These are phyloP conservation scores for Torulaspora microellipsoides DNA, from an alignment of 805 yeast genomes.

Conservation along the genomic window DNA sequence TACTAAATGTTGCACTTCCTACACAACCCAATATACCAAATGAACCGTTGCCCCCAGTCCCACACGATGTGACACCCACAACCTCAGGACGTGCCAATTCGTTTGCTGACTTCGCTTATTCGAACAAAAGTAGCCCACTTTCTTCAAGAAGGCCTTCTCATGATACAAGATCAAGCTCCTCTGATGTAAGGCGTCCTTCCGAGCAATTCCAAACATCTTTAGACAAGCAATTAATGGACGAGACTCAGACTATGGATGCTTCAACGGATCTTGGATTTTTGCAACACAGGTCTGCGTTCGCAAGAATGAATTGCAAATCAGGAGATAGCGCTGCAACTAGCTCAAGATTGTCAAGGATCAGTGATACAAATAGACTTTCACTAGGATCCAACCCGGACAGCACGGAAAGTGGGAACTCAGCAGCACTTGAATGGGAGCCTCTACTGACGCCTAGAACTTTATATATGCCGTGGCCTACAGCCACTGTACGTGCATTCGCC, in stretches of 20 bases:
- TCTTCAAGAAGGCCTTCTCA: conserved; percentile 29
- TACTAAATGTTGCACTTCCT: conserved; percentile 41
- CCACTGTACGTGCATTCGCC: conserved; percentile 58
- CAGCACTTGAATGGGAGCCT: conserved; percentile 46
- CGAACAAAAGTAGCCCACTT: conserved; percentile 25
- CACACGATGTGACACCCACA: conserved; percentile 9
- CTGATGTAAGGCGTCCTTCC: conserved; percentile 17
- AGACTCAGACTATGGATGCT: conserved; percentile 3
- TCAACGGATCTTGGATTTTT: conserved; percentile 2
- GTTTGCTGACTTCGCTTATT: conserved; percentile 12
- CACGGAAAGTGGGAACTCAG: conserved; percentile 9
- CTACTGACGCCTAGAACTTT: conserved; percentile 61
- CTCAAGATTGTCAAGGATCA: conserved; percentile 2
- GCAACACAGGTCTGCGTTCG: conserved; percentile 9
- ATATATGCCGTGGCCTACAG: conserved; percentile 62
- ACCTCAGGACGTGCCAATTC: conserved; percentile 12
- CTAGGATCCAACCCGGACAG: conserved; percentile 17
- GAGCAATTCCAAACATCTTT: conserved; percentile 17
- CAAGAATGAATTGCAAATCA: conserved; percentile 4
- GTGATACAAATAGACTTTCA: conserved; percentile 17
- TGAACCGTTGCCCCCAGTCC: conserved; percentile 42
- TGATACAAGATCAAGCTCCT: conserved; percentile 13
- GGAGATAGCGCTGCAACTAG: conserved; percentile 5
- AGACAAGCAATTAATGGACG: conserved; percentile 24
- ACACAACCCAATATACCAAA: conserved; percentile 54